phyloP scores from a whole-genome alignment of 2,329 filamentous ascomycete species.

The Gremmenia infestans region DNA sequence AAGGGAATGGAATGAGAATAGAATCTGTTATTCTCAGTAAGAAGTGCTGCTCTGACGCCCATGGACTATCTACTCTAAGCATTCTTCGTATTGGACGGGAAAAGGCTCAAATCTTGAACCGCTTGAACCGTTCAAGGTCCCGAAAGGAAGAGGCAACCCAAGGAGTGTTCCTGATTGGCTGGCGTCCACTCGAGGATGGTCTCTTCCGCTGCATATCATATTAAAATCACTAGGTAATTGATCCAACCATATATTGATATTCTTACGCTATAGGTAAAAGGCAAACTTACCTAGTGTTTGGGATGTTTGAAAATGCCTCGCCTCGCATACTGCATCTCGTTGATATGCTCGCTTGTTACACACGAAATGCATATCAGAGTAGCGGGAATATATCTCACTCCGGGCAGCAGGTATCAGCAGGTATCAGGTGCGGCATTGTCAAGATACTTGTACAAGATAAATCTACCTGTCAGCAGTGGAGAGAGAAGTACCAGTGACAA shows the following conservation, averaged over 20 bases:
- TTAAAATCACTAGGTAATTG: conserved; percentile 17
- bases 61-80: background rate
- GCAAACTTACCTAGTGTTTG: background rate
- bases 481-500: conserved; percentile 2
- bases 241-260: conserved; percentile 10
- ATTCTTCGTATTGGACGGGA: background rate
- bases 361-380: conserved; percentile 2
- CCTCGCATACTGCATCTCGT: conserved; percentile 2
- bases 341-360: conserved; percentile 6
- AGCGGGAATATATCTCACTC: conserved; percentile 4
- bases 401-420: background rate
- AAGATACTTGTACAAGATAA: background rate
- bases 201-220: conserved; percentile 25
- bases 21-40: background rate
- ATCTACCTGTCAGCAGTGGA: background rate
- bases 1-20: background rate
- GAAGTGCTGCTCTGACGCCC: background rate
- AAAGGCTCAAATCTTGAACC: background rate
- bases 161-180: conserved; percentile 12
- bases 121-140: conserved; percentile 3
- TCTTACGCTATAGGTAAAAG: background rate
- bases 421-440: background rate
- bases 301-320: conserved; percentile 4
- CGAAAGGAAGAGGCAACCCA: conserved; percentile 20
- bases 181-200: conserved; percentile 15